phyloP scores from a whole-genome alignment of 2,329 filamentous ascomycete genomes.

The Canariomyces notabilis region DNA sequence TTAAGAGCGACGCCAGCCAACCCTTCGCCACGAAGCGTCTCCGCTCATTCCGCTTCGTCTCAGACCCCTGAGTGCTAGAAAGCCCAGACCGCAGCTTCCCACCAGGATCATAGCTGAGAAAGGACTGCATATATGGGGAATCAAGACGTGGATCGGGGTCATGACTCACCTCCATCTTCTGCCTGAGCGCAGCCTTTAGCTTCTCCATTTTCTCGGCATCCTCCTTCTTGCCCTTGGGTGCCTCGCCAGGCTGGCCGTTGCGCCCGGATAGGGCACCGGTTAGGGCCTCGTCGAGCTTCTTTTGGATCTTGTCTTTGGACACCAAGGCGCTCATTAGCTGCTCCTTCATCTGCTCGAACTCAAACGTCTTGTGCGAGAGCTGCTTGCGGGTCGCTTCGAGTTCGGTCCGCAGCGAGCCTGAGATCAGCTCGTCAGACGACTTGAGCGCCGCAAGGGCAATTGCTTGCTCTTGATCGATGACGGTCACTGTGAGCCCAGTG shows the following conservation, averaged over 20 bases:
- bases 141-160: conserved; percentile 14
- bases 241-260: conserved; percentile 29
- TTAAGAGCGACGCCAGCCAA: too few species aligned
- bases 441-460: conserved; percentile 55
- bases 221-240: conserved; percentile 40
- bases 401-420: conserved; percentile 53
- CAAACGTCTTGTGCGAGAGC: conserved; percentile 43
- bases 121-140: conserved; percentile 11
- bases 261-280: conserved; percentile 32
- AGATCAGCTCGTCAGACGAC: conserved; percentile 54
- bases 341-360: conserved; percentile 53
- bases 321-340: conserved; percentile 57
- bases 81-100: too few species aligned
- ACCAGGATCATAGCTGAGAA: neutral
- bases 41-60: too few species aligned
- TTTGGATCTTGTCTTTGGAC: conserved; percentile 55
- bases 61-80: too few species aligned
- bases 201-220: conserved; percentile 49
- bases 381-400: conserved; percentile 51
- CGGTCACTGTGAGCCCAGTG: conserved; percentile 39
- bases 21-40: too few species aligned
- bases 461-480: conserved; percentile 49
- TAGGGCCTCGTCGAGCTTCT: conserved; percentile 44
- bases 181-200: conserved; percentile 49
- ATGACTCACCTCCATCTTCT: conserved; percentile 54